Evolutionary conservation across 306 rosid genomes (phyloP).

Genomic region (Vigna hirtella): DNA sequence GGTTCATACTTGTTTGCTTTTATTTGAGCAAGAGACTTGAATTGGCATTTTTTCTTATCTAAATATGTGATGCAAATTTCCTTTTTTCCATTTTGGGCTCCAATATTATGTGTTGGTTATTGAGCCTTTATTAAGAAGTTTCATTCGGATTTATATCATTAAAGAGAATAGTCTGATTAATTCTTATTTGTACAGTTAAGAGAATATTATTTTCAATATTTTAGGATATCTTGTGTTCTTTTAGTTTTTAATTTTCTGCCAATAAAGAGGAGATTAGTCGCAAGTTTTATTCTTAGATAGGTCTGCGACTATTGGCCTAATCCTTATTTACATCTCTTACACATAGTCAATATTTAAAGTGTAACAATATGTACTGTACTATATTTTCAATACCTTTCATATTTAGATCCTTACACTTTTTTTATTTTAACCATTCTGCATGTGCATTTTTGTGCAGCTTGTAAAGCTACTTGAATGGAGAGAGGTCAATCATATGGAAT

Average conservation of each 20-base stretch:
- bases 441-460: constrained; percentile 64
- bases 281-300: not conserved
- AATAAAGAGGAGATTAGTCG: not conserved
- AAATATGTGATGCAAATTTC: not conserved
- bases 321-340: not conserved
- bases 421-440: constrained; percentile 4
- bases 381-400: constrained; percentile 23
- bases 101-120: not conserved
- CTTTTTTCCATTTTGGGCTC: not conserved
- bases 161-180: not conserved
- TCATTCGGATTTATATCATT: not conserved
- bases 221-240: not conserved
- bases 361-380: not conserved
- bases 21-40: constrained; percentile 9
- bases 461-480: constrained; percentile 92
- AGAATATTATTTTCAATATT: not conserved
- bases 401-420: constrained; percentile 4
- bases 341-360: not conserved
- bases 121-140: not conserved
- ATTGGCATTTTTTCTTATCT: not conserved
- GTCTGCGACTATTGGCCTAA: not conserved
- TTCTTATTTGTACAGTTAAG: not conserved
- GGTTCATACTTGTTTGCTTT: constrained; percentile 4
- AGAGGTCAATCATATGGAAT: constrained; percentile 95
- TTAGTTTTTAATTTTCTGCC: not conserved